Conservation (phyloP, 179 eudicot species). For the Carnegiea gigantea region DNA sequence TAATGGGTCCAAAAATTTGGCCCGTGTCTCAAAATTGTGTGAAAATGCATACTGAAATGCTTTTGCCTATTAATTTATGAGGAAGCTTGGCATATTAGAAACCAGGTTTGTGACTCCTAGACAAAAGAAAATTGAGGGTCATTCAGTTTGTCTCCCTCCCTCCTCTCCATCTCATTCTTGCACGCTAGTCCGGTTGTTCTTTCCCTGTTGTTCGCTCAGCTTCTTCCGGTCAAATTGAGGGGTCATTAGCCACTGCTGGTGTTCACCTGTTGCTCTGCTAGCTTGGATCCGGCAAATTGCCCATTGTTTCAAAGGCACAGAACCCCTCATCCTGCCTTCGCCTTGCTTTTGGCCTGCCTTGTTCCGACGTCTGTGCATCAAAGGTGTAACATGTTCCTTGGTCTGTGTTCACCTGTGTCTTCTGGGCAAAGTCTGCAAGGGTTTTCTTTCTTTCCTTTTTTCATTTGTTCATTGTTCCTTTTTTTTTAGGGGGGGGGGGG, state of each 20-base stretch:
- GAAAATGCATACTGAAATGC: background rate
- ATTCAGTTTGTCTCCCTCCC: background rate
- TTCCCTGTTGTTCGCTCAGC: background rate
- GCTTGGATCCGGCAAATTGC: background rate
- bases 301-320: background rate
- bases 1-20: background rate
- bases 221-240: background rate
- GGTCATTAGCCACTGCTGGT: background rate
- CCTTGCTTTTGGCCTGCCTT: too few species aligned
- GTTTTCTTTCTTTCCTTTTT: too few species aligned
- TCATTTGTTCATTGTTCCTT: too few species aligned
- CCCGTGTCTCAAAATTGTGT: background rate
- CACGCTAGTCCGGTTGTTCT: background rate
- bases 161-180: background rate
- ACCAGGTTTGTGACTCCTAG: background rate
- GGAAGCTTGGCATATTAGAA: background rate
- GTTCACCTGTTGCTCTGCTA: background rate
- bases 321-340: too few species aligned
- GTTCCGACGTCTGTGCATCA: too few species aligned
- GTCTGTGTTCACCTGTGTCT: too few species aligned
- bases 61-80: background rate
- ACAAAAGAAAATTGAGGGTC: background rate
- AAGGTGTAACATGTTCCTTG: too few species aligned
- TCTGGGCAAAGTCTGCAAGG: too few species aligned
- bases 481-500: too few species aligned